Evolutionary conservation across 345 rosid genomes (phyloP).

Genomic region (Brassica cretica): DNA sequence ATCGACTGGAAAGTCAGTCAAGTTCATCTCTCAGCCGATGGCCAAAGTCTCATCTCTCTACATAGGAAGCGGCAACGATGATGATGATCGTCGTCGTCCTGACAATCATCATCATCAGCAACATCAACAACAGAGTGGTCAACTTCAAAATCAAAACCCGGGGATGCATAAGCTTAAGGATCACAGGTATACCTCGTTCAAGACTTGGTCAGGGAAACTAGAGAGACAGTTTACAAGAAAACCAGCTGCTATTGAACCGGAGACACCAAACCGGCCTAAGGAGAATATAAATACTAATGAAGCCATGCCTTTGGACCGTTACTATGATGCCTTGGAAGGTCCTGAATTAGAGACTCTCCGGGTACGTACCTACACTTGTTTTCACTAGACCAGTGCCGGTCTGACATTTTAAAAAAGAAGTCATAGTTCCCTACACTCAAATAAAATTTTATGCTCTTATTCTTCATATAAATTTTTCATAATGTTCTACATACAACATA

Average conservation of each 20-base stretch:
- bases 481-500: too few relatives aligned
- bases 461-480: too few relatives aligned
- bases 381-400: background rate
- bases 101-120: background rate
- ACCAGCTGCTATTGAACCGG: slow-evolving; percentile 41
- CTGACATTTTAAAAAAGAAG: background rate
- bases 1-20: slow-evolving; percentile 25
- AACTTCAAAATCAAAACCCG: slow-evolving; percentile 34
- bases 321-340: slow-evolving; percentile 81
- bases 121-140: background rate
- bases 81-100: slow-evolving; percentile 3
- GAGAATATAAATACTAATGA: slow-evolving; percentile 27
- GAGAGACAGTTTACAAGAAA: slow-evolving; percentile 73
- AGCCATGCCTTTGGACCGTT: slow-evolving; percentile 66
- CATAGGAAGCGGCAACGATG: slow-evolving; percentile 22
- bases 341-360: slow-evolving; percentile 77
- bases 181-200: slow-evolving; percentile 70
- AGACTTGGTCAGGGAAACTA: slow-evolving; percentile 81
- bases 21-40: slow-evolving; percentile 71
- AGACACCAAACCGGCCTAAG: slow-evolving; percentile 29
- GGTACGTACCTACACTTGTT: slow-evolving; percentile 40
- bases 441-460: too few relatives aligned
- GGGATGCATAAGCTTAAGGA: slow-evolving; percentile 47
- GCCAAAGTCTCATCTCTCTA: slow-evolving; percentile 39
- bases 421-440: too few relatives aligned